Base-by-base conservation (phyloP, 768 basidiomycete species). In the Mycena floridula region DNA sequence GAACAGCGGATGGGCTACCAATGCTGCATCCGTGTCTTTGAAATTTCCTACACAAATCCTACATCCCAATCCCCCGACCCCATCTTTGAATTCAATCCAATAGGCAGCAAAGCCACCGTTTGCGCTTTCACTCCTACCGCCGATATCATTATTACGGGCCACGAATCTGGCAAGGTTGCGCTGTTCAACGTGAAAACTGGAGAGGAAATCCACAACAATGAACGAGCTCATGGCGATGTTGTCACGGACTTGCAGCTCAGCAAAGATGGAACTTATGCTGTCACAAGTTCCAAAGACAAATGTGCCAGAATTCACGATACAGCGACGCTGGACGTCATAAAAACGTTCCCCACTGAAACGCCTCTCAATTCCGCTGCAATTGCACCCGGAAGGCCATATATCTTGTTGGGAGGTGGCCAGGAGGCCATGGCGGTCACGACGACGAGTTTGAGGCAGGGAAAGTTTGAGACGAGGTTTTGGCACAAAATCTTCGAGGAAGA, bases 401-500 rank as follows among this genome's bases (percentile, higher is more conserved):
- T 89, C 35, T 77, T 98, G 25, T 72, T 96, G 20, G 96, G 96
- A 36, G 95, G 96, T 63, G 96, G 96, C 35, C 96, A 98, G 65
- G 95, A 96, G 60, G 96, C 96, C 4, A 95, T 92, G 91, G 82
- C 71, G 56, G 96, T 98, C 41, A 97, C 96, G 12, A 98, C 92
- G 7, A 98, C 95, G 1, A 92, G 91, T 2, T 57, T 81, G 20
- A 81, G 96, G 42, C 90, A 96, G 62, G 96, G 95, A 18, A 96
- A 97, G 65, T 99, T 99, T 62, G 96, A 98, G 68, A 90, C 92
- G 9, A 77, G 93, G 28, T 97, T 99, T 70, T 98, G 93, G 92
- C 95, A 99, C 73, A 91, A 86, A 54, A 74, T 95, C 27, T 88
- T 95, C 55, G 93, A 95, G 65, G 93, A 96, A 70, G 95, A 98